Conservation (phyloP, 768 basidiomycete species). For the Mycena capillaripes region DNA sequence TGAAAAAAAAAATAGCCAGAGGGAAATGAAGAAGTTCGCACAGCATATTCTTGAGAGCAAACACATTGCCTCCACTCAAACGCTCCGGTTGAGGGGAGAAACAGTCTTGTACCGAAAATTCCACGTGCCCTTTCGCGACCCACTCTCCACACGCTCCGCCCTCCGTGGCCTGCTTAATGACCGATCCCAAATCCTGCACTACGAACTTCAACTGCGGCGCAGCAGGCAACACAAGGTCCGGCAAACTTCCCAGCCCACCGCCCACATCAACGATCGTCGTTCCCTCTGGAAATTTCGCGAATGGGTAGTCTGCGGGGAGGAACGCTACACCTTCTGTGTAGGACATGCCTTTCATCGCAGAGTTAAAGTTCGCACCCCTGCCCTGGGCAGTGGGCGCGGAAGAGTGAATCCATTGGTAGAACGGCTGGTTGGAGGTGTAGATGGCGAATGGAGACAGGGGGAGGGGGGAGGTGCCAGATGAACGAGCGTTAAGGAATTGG, state of each 20-base stretch:
- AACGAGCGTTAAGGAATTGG: slow-evolving; percentile 15
- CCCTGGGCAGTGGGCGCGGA: slow-evolving; percentile 3
- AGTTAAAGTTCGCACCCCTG: slow-evolving; percentile 24
- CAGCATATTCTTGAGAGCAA: slow-evolving; percentile 27
- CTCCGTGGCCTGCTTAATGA: slow-evolving; percentile 13
- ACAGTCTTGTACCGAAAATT: slow-evolving; percentile 23
- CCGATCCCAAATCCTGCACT: slow-evolving; percentile 22
- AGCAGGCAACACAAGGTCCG: slow-evolving; percentile 17
- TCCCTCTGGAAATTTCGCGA: slow-evolving; percentile 9
- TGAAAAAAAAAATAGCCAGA: too few species aligned
- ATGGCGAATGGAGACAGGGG: slow-evolving; percentile 24
- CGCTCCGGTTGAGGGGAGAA: slow-evolving; percentile 21
- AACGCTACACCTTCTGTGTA: slow-evolving; percentile 24
- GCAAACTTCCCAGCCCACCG: slow-evolving; percentile 24
- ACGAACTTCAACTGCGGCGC: slow-evolving; percentile 18
- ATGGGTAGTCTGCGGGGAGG: slow-evolving; percentile 24
- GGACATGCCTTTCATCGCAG: slow-evolving; percentile 27
- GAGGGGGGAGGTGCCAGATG: not conserved
- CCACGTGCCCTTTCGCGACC: slow-evolving; percentile 16
- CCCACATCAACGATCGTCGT: slow-evolving; percentile 26
- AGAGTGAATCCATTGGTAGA: slow-evolving; percentile 29
- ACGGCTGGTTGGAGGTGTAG: slow-evolving; percentile 10
- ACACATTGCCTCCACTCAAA: slow-evolving; percentile 11
- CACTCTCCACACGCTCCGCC: slow-evolving; percentile 3
- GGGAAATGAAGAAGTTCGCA: not conserved